phyloP scores from a whole-genome alignment of 164 flowering plant genomes.

The Saururus chinensis region DNA sequence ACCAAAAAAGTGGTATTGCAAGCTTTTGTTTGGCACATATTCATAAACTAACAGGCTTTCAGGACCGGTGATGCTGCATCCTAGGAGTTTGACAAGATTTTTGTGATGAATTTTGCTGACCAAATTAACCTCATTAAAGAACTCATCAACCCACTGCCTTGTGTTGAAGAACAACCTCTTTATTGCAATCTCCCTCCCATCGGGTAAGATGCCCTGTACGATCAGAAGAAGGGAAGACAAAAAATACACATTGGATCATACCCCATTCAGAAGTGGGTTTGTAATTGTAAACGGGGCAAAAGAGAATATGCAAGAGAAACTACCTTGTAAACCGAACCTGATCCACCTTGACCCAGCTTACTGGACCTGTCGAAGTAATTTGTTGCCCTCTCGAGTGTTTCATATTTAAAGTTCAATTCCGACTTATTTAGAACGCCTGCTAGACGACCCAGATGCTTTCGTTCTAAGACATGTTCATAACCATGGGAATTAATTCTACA shows the following conservation, averaged over 20 bases:
- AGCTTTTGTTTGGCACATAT: conserved; percentile 47
- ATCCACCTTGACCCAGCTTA: conserved; percentile 80
- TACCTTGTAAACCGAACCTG: conserved; percentile 74
- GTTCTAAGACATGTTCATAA: conserved; percentile 27
- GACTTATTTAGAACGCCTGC: conserved; percentile 39
- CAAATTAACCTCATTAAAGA: conserved; percentile 81
- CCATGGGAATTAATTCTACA: neutral
- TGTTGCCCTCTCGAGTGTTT: conserved; percentile 68
- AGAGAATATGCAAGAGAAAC: neutral
- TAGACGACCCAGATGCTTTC: conserved; percentile 44
- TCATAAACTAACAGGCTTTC: conserved; percentile 90
- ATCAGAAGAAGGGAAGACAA: conserved; percentile 3
- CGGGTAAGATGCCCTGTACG: conserved; percentile 47
- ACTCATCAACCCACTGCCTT: conserved; percentile 81
- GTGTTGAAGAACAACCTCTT: conserved; percentile 75
- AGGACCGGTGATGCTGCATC: conserved; percentile 85
- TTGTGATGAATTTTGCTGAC: conserved; percentile 61
- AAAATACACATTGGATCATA: neutral
- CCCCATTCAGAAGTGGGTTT: neutral
- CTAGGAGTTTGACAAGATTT: conserved; percentile 68
- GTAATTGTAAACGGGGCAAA: too few relatives aligned
- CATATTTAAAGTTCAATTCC: conserved; percentile 52
- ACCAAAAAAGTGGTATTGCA: conserved; percentile 45
- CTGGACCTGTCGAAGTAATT: conserved; percentile 43
- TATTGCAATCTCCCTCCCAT: conserved; percentile 55